Evolutionary conservation across 768 basidiomycete genomes (phyloP).

Genomic region (Lepiota subincarnata): DNA sequence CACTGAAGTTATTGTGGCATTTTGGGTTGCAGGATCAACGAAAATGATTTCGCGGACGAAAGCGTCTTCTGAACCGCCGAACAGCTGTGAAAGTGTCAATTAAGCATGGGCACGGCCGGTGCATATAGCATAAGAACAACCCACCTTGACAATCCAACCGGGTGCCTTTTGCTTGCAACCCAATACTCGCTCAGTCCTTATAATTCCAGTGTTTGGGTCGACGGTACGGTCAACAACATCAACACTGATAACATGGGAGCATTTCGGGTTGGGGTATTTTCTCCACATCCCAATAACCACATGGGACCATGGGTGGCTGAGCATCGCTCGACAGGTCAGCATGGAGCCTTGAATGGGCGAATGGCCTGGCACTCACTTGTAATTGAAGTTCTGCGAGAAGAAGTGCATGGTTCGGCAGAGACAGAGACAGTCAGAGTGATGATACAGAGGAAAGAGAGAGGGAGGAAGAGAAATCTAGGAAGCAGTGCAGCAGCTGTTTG

Average conservation of each 20-base stretch:
- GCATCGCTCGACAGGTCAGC: constrained; percentile 13
- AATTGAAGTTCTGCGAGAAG: constrained; percentile 80
- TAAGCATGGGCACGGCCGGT: not conserved
- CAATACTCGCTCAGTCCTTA: constrained; percentile 85
- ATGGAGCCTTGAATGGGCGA: constrained; percentile 9
- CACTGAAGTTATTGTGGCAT: constrained; percentile 82
- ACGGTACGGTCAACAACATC: constrained; percentile 85
- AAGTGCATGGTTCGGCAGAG: constrained; percentile 62
- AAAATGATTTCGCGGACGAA: constrained; percentile 95
- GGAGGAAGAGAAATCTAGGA: not conserved
- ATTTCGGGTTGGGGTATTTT: constrained; percentile 94
- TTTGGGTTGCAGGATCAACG: constrained; percentile 78
- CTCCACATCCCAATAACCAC: constrained; percentile 92
- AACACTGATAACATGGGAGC: constrained; percentile 82
- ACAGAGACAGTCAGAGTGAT: constrained; percentile 4
- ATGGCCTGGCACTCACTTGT: constrained; percentile 59
- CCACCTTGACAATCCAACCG: constrained; percentile 87
- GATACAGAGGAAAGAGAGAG: constrained; percentile 9
- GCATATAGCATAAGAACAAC: constrained; percentile 19
- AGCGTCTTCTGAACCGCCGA: constrained; percentile 91
- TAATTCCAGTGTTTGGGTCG: constrained; percentile 79
- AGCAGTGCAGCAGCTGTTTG: not conserved
- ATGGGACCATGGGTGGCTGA: constrained; percentile 85
- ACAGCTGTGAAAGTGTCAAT: constrained; percentile 49
- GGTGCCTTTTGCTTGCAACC: constrained; percentile 93